Evolutionary conservation across 495 filamentous ascomycete genomes (phyloP).

Genomic region (Talaromyces nanjingensis): DNA sequence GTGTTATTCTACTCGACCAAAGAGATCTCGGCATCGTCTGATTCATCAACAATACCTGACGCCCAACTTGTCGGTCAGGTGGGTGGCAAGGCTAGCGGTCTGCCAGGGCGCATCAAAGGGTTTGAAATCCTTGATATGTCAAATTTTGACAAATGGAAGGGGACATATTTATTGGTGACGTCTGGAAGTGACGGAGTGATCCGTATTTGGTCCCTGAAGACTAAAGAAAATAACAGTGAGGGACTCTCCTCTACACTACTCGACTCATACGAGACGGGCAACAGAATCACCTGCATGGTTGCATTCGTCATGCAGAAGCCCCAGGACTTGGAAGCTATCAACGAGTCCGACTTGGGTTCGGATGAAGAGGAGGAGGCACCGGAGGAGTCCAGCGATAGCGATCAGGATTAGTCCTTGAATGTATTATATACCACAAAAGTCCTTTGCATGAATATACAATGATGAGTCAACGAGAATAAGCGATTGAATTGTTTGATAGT

Average conservation of each 20-base stretch:
- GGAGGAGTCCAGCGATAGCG: conserved; percentile 40
- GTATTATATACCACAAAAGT: conserved; percentile 1
- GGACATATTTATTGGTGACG: conserved; percentile 56
- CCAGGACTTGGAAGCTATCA: conserved; percentile 15
- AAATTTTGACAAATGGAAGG: conserved; percentile 28
- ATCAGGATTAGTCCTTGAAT: conserved; percentile 22
- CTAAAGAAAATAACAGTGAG: conserved; percentile 1
- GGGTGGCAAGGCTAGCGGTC: conserved; percentile 62
- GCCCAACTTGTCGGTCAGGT: conserved; percentile 64
- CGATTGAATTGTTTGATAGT: background rate
- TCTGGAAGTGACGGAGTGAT: conserved; percentile 78
- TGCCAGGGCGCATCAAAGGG: conserved; percentile 76
- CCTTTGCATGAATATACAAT: background rate
- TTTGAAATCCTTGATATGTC: conserved; percentile 56
- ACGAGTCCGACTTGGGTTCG: conserved; percentile 15
- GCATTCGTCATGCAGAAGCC: conserved; percentile 70
- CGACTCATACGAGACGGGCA: conserved; percentile 74
- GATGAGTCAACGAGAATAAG: background rate
- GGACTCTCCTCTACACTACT: conserved; percentile 40
- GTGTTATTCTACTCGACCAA: conserved; percentile 77
- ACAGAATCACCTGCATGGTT: conserved; percentile 82
- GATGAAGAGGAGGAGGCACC: conserved; percentile 15
- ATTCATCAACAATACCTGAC: conserved; percentile 34
- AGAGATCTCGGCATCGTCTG: conserved; percentile 21
- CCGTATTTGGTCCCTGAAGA: conserved; percentile 60